Evolutionary conservation across 768 basidiomycete genomes (phyloP).

Genomic region (Leccinum longicurvipes): DNA sequence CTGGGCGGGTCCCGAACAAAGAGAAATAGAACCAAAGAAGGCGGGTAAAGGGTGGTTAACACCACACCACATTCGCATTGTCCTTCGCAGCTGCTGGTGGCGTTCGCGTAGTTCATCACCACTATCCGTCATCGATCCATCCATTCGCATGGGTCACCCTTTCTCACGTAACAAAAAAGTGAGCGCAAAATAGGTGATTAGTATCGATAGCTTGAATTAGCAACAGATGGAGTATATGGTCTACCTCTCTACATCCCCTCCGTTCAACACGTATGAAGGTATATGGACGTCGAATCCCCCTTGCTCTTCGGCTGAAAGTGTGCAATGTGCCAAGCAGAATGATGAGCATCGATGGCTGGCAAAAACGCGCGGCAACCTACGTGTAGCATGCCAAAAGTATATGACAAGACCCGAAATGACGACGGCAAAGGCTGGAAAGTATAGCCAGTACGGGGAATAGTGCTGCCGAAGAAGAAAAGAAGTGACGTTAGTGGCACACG

Average conservation of each 20-base stretch:
- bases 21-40: background rate
- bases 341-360: background rate
- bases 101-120: too few species aligned
- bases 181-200: background rate
- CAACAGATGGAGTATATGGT: background rate
- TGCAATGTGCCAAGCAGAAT: background rate
- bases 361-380: slow-evolving; percentile 43
- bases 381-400: slow-evolving; percentile 84
- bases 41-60: background rate
- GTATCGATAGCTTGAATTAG: background rate
- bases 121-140: background rate
- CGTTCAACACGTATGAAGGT: slow-evolving; percentile 17
- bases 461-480: slow-evolving; percentile 43
- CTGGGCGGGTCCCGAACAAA: background rate
- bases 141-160: background rate
- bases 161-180: background rate
- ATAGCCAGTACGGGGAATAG: slow-evolving; percentile 82
- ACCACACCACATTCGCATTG: background rate
- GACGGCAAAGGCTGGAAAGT: slow-evolving; percentile 75
- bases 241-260: background rate
- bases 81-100: too few species aligned
- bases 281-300: slow-evolving; percentile 40
- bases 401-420: slow-evolving; percentile 70
- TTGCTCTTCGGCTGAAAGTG: slow-evolving; percentile 66
- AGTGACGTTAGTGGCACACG: background rate